A percentile compares a stretch with the other conserved stretches of the same genome.
These are phyloP conservation scores for Penicillium sp. DNA, from an alignment of 2,329 filamentous ascomycete species.

Conservation along the genomic window DNA sequence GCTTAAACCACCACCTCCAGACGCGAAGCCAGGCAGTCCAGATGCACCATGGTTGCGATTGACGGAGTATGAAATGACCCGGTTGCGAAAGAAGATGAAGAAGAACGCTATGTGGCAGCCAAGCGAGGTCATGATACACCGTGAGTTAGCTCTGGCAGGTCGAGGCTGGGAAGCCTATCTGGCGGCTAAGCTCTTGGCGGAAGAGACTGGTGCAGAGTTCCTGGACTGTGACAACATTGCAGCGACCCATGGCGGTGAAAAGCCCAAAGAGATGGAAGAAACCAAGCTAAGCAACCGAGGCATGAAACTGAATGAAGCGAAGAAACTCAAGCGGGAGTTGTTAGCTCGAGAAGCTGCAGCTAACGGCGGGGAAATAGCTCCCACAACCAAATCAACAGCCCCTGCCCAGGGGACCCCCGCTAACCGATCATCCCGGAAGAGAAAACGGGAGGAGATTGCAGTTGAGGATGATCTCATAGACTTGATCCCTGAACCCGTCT, in stretches of 20 bases:
- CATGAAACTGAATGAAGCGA: conserved; percentile 61
- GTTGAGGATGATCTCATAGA: conserved; percentile 23
- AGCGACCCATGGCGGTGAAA: conserved; percentile 44
- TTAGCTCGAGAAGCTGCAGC: conserved; percentile 51
- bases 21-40: conserved; percentile 60
- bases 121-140: conserved; percentile 65
- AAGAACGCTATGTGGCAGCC: conserved; percentile 70
- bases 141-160: conserved; percentile 60
- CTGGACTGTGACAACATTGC: conserved; percentile 55
- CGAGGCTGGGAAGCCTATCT: conserved; percentile 54
- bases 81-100: conserved; percentile 67
- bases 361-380: conserved; percentile 11
- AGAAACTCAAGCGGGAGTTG: conserved; percentile 60
- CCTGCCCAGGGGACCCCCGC: conserved; percentile 22
- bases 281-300: conserved; percentile 57
- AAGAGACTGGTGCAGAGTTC: conserved; percentile 54
- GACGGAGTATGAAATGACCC: conserved; percentile 68
- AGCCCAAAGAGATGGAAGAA: conserved; percentile 44
- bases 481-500: neutral
- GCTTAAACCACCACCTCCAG: conserved; percentile 59
- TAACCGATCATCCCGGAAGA: conserved; percentile 45
- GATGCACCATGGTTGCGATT: conserved; percentile 64
- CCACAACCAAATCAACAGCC: conserved; percentile 1
- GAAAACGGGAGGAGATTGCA: conserved; percentile 55
- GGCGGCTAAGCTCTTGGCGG: conserved; percentile 51